Evolutionary conservation across 2,329 filamentous ascomycete genomes (phyloP).

Genomic region (Colletotrichum cuscutae): DNA sequence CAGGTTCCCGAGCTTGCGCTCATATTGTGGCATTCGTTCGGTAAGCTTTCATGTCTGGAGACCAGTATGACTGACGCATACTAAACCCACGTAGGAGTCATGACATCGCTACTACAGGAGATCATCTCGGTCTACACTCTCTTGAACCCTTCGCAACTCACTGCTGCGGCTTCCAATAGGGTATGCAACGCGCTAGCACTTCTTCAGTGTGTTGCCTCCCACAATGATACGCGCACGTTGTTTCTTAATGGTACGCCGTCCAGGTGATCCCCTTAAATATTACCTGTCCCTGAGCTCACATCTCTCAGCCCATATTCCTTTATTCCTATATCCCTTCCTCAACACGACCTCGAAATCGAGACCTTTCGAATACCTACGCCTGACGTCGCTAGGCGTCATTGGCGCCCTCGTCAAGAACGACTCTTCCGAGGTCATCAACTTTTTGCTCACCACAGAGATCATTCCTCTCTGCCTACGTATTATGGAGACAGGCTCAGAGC

Average conservation of each 20-base stretch:
- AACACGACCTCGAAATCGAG: conserved; percentile 99
- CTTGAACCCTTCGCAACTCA: conserved; percentile 95
- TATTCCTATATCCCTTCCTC: conserved; percentile 97
- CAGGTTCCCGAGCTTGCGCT: conserved; percentile 96
- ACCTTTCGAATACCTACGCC: conserved; percentile 95
- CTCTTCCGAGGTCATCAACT: conserved; percentile 98
- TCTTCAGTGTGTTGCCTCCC: conserved; percentile 95
- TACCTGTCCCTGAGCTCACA: conserved; percentile 33
- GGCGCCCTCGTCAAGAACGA: conserved; percentile 98
- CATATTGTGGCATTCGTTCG: conserved; percentile 98
- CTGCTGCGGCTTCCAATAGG: conserved; percentile 94
- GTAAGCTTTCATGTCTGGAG: conserved; percentile 60
- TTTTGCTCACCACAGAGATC: conserved; percentile 97
- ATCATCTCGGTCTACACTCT: conserved; percentile 99
- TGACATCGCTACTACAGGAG: conserved; percentile 97
- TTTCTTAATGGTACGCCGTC: conserved; percentile 85
- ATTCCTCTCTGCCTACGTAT: conserved; percentile 97
- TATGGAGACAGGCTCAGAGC: conserved; percentile 98
- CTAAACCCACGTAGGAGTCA: conserved; percentile 74
- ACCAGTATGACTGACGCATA: not conserved
- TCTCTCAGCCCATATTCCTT: conserved; percentile 85
- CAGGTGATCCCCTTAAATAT: not conserved
- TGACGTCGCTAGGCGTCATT: conserved; percentile 96
- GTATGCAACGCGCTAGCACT: conserved; percentile 97
- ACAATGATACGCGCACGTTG: conserved; percentile 93